Base-by-base conservation (phyloP, 2,329 filamentous ascomycete species). In the Scolecobasidium constrictum region DNA sequence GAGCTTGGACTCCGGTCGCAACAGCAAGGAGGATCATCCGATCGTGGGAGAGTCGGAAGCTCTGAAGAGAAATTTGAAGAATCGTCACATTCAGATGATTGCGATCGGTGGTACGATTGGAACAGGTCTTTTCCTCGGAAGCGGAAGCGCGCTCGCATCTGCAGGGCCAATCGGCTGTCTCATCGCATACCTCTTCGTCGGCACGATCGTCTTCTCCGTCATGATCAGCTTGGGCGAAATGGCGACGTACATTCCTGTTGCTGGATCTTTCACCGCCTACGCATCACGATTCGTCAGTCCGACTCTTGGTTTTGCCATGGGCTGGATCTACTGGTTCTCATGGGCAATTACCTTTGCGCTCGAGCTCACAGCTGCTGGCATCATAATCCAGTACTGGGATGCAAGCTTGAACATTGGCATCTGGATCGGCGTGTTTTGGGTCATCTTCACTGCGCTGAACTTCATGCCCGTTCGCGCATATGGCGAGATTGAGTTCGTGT, bases 41-140 rank as follows among this genome's bases (percentile, higher is more conserved):
- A 44, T 43, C 22, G 43, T 53, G 4, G 47, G 51, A 5, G 47
- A 48, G 31, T 45, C 50, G 7, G 51, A 53, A 17, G 47, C 58
- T 42, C 51, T 63, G 17, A 54, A 62, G 41, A 52, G 53, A 48
- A 47, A 78, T 59, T 64, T 92, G 50, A 90, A 90, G 64, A 78
- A 79, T 20, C 71, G 86, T 31, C 86, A 92, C 66, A 57, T 92
- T 52, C 85, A 92, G 66, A 92, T 92, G 85, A 92, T 93, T 69
- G 85, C 86, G 4, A 88, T 92, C 53, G 85, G 85, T 48, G 9
- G 45, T 19, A 31, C 45, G 9, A 38, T 47, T 19, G 45, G 45
- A 12, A 47, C 45, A 2, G 45, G 46, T 16, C 19, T 46, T n/a
- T 46, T 46, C 31, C 44, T 48, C 28, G 41, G 44, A 17, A 43